Conservation (phyloP, 768 basidiomycete species). For the Panellus pusillus region DNA sequence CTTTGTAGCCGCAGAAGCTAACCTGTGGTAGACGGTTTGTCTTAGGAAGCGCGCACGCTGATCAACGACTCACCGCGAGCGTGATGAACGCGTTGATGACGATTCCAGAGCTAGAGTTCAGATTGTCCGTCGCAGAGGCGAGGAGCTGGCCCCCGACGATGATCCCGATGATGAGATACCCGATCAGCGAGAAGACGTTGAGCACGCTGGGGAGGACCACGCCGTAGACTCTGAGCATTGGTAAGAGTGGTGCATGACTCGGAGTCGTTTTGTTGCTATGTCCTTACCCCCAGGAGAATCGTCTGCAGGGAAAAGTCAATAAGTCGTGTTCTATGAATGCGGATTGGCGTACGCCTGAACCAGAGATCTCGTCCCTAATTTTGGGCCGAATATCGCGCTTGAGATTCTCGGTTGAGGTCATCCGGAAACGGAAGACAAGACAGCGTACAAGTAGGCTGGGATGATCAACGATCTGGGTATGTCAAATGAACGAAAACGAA, state of each 20-base stretch:
- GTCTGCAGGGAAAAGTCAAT: not conserved
- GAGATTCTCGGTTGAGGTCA: not conserved
- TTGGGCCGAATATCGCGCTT: conserved; percentile 2
- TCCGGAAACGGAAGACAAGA: not conserved
- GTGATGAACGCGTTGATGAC: conserved; percentile 34
- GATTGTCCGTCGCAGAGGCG: conserved; percentile 16
- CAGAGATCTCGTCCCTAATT: not conserved
- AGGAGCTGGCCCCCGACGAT: conserved; percentile 3
- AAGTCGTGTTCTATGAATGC: not conserved
- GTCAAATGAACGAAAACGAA: not conserved
- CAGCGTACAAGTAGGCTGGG: conserved; percentile 2
- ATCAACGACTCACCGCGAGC: conserved; percentile 24
- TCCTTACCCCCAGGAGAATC: too few relatives aligned
- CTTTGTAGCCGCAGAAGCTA: conserved; percentile 57
- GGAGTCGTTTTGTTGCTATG: too few relatives aligned
- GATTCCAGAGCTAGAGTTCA: conserved; percentile 32
- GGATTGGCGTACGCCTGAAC: not conserved
- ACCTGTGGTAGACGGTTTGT: conserved; percentile 32
- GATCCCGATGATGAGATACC: conserved; percentile 1
- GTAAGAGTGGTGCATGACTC: not conserved
- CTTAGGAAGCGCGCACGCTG: not conserved
- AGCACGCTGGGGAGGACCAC: not conserved
- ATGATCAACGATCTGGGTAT: not conserved
- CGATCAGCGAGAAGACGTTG: not conserved
- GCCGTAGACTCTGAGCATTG: not conserved